phyloP scores from a whole-genome alignment of 2,329 filamentous ascomycete species.

The Neonectria hederae region DNA sequence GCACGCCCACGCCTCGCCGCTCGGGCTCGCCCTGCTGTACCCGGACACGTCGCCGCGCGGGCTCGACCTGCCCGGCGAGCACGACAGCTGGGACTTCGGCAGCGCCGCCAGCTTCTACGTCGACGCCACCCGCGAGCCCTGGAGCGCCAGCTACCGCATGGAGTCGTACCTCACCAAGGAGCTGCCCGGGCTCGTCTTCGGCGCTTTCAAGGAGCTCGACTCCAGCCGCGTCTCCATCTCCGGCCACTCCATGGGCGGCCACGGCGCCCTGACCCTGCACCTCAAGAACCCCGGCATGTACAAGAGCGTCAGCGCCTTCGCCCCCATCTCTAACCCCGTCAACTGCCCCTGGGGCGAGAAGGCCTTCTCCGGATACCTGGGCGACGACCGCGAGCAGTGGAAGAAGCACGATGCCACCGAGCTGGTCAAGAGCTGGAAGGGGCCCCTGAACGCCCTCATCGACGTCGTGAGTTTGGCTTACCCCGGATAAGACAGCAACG shows the following conservation, averaged over 20 bases:
- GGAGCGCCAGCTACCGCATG: slow-evolving; percentile 86
- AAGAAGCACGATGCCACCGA: slow-evolving; percentile 92
- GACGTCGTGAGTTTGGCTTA: slow-evolving; percentile 75
- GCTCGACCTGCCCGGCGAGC: slow-evolving; percentile 81
- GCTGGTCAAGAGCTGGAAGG: slow-evolving; percentile 79
- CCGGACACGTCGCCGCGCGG: slow-evolving; percentile 95
- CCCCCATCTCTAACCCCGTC: slow-evolving; percentile 87
- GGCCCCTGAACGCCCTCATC: slow-evolving; percentile 79
- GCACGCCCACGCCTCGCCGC: slow-evolving; percentile 80
- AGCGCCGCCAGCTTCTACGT: slow-evolving; percentile 94
- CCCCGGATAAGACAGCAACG: too few relatives aligned
- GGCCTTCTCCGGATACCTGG: slow-evolving; percentile 92
- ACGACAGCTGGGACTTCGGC: slow-evolving; percentile 92
- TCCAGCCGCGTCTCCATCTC: slow-evolving; percentile 78
- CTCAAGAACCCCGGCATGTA: slow-evolving; percentile 92
- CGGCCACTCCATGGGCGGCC: slow-evolving; percentile 97
- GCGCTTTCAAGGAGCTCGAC: slow-evolving; percentile 77
- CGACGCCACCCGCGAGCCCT: slow-evolving; percentile 81
- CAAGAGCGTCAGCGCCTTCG: slow-evolving; percentile 88
- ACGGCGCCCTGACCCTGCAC: slow-evolving; percentile 92
- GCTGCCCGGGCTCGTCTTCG: slow-evolving; percentile 81
- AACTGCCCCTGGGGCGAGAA: slow-evolving; percentile 95
- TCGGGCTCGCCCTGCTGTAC: slow-evolving; percentile 91
- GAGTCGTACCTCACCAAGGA: slow-evolving; percentile 91
- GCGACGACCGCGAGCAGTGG: slow-evolving; percentile 79